These are phyloP conservation scores for Geranium brycei DNA, from an alignment of 345 rosid genomes.

Conservation along the genomic window DNA sequence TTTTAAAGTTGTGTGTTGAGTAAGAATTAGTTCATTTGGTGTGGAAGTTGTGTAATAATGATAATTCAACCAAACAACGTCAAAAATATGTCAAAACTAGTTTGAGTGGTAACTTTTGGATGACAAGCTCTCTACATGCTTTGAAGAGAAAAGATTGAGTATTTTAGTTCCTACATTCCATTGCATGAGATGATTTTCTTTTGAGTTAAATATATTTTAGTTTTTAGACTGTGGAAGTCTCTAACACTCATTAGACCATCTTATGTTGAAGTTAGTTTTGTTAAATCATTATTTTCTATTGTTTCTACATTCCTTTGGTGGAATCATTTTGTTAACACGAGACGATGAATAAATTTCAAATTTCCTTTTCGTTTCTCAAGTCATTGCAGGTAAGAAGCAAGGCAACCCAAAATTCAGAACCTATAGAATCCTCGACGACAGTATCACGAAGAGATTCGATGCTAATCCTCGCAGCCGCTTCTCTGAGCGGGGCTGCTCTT, in stretches of 20 bases:
- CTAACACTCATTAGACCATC: no score
- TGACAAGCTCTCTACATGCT: neutral
- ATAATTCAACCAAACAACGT: neutral
- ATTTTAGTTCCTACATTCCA: neutral
- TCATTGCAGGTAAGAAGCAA: neutral
- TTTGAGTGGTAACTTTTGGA: neutral
- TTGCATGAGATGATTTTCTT: neutral
- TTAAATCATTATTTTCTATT: neutral
- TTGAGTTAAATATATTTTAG: neutral
- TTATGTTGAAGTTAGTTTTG: neutral
- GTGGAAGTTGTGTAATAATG: neutral
- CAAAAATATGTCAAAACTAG: neutral
- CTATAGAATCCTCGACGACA: neutral
- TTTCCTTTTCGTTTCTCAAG: neutral
- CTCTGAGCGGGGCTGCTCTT: neutral
- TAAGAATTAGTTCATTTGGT: neutral
- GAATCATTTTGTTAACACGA: neutral
- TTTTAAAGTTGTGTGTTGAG: neutral
- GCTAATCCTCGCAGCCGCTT: neutral
- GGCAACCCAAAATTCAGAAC: neutral
- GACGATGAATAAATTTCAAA: neutral
- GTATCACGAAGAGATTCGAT: neutral
- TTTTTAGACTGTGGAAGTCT: neutral
- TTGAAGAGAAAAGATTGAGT: neutral
- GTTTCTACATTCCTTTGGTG: neutral